A percentile compares a stretch with the other conserved stretches of the same genome.
Conservation (phyloP, 2,329 filamentous ascomycete genomes). For the Fusarium sp. region DNA sequence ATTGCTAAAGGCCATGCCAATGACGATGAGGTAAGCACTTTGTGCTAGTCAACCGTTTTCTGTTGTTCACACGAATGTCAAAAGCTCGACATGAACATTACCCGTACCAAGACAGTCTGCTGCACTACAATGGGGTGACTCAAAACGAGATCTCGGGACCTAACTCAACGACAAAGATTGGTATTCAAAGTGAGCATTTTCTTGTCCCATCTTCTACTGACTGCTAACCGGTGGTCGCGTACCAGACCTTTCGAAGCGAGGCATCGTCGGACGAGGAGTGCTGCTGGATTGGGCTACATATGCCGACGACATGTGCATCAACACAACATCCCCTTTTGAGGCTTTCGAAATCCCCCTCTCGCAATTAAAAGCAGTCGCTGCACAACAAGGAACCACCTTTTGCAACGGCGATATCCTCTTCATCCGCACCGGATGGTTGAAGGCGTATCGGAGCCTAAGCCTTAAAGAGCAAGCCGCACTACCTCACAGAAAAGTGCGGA, state of each 20-base stretch:
- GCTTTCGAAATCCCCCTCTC: neutral
- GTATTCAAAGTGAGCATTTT: neutral
- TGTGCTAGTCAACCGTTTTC: neutral
- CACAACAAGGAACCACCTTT: neutral
- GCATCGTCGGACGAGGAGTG: neutral
- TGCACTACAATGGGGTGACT: conserved; percentile 3
- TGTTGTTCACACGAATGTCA: neutral
- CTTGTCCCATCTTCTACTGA: too few species aligned
- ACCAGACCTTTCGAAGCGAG: neutral
- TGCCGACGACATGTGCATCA: neutral
- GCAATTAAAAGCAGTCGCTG: neutral
- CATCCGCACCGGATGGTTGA: neutral
- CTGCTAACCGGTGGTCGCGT: neutral
- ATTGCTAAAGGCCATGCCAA: conserved; percentile 5
- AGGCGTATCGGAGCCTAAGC: neutral
- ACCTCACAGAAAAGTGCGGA: neutral
- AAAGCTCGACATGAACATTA: conserved; percentile 4
- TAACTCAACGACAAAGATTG: neutral
- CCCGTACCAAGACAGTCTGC: neutral
- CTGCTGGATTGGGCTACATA: conserved; percentile 1
- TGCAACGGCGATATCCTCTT: neutral
- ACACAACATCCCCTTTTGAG: neutral
- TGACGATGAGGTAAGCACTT: neutral
- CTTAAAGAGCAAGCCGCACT: neutral
- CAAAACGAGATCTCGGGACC: neutral